Evolutionary conservation across 495 filamentous ascomycete genomes (phyloP).

Genomic region (Neurospora africana): DNA sequence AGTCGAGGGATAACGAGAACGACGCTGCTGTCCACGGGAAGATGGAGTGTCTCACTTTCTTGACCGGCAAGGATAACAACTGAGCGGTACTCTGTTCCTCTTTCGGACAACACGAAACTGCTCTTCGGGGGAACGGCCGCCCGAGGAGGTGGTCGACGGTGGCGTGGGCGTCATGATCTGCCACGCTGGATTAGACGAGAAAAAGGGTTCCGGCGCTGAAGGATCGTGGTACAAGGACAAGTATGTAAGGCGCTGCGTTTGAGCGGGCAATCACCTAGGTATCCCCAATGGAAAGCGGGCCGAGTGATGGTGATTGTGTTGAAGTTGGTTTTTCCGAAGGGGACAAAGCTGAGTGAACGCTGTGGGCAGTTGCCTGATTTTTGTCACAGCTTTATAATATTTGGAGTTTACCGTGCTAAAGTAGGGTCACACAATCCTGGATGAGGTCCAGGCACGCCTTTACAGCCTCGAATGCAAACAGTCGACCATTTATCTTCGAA

Average conservation of each 20-base stretch:
- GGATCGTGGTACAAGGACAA: neutral
- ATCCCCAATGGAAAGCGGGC: neutral
- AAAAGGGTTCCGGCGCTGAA: neutral
- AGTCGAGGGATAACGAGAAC: slow-evolving; percentile 9
- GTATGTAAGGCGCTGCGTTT: slow-evolving; percentile 1
- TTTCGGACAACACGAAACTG: slow-evolving; percentile 87
- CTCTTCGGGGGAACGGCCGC: slow-evolving; percentile 69
- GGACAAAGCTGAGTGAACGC: neutral
- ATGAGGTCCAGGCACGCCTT: neutral
- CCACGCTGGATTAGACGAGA: neutral
- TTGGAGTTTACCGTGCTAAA: neutral
- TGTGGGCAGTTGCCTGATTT: neutral
- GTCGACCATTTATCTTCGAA: neutral
- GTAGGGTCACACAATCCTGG: neutral
- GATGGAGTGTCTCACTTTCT: slow-evolving; percentile 63
- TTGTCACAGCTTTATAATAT: neutral
- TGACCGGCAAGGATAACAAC: slow-evolving; percentile 85
- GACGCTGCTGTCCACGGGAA: slow-evolving; percentile 3
- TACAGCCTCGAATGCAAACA: neutral
- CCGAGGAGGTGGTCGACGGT: slow-evolving; percentile 71
- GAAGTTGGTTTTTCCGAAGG: neutral
- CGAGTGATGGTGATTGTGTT: neutral
- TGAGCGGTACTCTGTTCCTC: slow-evolving; percentile 87
- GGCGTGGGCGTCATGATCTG: slow-evolving; percentile 77
- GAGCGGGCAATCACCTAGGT: neutral